phyloP scores from a whole-genome alignment of 768 basidiomycete species.

The Gyrodon lividus region DNA sequence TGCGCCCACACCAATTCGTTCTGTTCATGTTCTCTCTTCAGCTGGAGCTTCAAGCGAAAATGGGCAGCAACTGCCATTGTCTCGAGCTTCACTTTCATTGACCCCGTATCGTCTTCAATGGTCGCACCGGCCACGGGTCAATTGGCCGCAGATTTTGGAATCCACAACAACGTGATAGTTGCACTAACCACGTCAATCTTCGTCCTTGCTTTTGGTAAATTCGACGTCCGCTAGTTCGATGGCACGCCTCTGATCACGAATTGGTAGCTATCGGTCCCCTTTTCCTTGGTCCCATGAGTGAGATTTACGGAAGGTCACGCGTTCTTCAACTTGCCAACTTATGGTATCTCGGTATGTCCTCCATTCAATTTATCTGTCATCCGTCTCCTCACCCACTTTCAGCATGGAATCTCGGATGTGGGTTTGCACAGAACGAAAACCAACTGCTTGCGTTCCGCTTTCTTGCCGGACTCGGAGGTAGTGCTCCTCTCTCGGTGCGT shows the following conservation, averaged over 20 bases:
- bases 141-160: constrained; percentile 52
- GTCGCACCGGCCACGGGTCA: constrained; percentile 60
- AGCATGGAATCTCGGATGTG: constrained; percentile 64
- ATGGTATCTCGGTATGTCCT: constrained; percentile 55
- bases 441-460: constrained; percentile 70
- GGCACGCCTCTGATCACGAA: not conserved
- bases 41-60: constrained; percentile 59
- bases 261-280: constrained; percentile 32
- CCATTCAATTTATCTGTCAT: not conserved
- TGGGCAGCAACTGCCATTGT: constrained; percentile 67
- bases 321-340: constrained; percentile 65
- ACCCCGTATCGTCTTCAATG: constrained; percentile 72
- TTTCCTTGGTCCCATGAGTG: constrained; percentile 60
- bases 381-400: constrained; percentile 6
- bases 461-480: constrained; percentile 68
- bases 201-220: constrained; percentile 58
- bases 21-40: constrained; percentile 16
- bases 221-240: not conserved
- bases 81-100: constrained; percentile 67
- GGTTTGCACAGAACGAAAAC: constrained; percentile 56
- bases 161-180: constrained; percentile 47
- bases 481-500: constrained; percentile 57
- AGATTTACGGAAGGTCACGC: constrained; percentile 65
- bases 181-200: constrained; percentile 63
- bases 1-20: not conserved